Percentiles rank a stretch among this genome's conserved stretches.
phyloP scores from a whole-genome alignment of 331 rosid species.

The Acacia pycnantha region DNA sequence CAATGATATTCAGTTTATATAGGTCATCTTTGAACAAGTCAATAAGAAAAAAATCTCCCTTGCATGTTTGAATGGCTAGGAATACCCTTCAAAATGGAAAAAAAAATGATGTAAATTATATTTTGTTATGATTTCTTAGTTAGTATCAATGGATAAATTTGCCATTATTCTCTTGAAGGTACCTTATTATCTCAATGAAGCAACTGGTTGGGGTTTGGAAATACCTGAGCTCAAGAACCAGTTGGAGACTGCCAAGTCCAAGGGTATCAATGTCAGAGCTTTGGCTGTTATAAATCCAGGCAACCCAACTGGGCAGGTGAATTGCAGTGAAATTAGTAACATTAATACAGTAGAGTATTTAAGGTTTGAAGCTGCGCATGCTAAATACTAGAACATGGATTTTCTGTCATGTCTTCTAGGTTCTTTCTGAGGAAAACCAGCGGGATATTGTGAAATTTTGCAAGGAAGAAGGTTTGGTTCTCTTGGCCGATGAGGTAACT shows the following conservation, averaged over 20 bases:
- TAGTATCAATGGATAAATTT: slow-evolving; percentile 6
- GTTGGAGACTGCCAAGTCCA: slow-evolving; percentile 70
- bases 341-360: background rate
- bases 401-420: slow-evolving; percentile 48
- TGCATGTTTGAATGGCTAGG: slow-evolving; percentile 1
- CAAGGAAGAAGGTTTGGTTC: slow-evolving; percentile 83
- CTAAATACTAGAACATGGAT: slow-evolving; percentile 15
- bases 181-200: slow-evolving; percentile 93
- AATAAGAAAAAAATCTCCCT: slow-evolving; percentile 1
- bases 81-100: slow-evolving; percentile 15
- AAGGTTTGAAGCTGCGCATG: slow-evolving; percentile 7
- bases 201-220: slow-evolving; percentile 94
- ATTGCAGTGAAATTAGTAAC: slow-evolving; percentile 20
- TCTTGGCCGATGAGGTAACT: slow-evolving; percentile 95
- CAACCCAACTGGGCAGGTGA: slow-evolving; percentile 98
- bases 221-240: slow-evolving; percentile 74
- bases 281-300: slow-evolving; percentile 96
- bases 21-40: slow-evolving; percentile 12
- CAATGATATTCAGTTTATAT: no score
- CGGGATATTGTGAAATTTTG: slow-evolving; percentile 74
- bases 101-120: background rate
- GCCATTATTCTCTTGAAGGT: slow-evolving; percentile 51
- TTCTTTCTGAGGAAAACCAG: slow-evolving; percentile 86
- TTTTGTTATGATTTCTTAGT: slow-evolving; percentile 1
- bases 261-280: slow-evolving; percentile 80